Conservation (phyloP, 164 flowering plant species). For the Chimonanthus praecox region DNA sequence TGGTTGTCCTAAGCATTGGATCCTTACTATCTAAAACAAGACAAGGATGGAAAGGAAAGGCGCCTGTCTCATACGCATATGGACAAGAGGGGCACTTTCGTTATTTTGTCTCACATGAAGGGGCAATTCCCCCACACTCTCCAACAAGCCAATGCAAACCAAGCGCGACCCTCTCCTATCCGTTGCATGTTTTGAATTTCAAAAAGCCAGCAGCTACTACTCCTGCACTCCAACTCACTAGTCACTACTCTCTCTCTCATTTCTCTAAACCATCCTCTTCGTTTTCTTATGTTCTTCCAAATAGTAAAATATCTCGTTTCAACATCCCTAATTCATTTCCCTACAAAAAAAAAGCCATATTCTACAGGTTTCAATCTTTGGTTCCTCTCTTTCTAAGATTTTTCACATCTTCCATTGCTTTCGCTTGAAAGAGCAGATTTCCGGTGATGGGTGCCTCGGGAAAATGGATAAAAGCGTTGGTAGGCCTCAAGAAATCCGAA, state of each 20-base stretch:
- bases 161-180: conserved; percentile 3
- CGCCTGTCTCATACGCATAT: neutral
- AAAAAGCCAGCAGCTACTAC: conserved; percentile 3
- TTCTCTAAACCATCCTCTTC: neutral
- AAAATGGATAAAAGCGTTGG: conserved; percentile 74
- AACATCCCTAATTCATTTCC: too few species aligned
- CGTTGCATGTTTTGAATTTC: conserved; percentile 4
- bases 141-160: neutral
- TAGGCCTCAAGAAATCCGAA: conserved; percentile 46
- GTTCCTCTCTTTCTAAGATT: neutral
- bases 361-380: neutral
- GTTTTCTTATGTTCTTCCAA: neutral
- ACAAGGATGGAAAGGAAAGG: neutral
- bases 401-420: neutral
- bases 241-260: neutral
- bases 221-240: neutral
- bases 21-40: neutral
- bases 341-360: neutral
- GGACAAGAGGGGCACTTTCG: neutral
- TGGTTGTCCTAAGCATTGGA: neutral
- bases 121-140: neutral
- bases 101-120: neutral
- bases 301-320: neutral
- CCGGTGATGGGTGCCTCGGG: conserved; percentile 72
- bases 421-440: neutral